phyloP scores from a whole-genome alignment of 2,329 filamentous ascomycete genomes.

The Bipolaris cookei region DNA sequence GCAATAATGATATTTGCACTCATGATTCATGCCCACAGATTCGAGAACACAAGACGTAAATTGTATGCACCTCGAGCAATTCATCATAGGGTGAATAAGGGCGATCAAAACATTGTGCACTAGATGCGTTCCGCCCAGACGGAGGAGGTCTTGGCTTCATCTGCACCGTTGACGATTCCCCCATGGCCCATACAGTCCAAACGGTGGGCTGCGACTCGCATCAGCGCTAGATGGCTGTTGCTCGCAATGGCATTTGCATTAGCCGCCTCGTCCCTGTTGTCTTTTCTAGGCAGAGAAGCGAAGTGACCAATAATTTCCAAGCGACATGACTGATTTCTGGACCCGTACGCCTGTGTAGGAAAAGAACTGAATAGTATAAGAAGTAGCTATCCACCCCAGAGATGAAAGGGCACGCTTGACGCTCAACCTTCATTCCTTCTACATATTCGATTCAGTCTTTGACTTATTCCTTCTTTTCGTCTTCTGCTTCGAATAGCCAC shows the following conservation, averaged over 20 bases:
- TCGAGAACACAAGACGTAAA: not conserved
- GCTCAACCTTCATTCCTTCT: constrained; percentile 35
- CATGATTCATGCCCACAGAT: constrained; percentile 11
- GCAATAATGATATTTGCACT: not conserved
- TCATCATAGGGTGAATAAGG: constrained; percentile 7
- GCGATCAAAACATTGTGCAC: not conserved
- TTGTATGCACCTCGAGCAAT: constrained; percentile 12
- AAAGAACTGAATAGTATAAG: constrained; percentile 28
- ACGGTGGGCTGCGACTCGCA: constrained; percentile 22
- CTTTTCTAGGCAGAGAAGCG: not conserved
- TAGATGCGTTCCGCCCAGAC: not conserved
- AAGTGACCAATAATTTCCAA: not conserved
- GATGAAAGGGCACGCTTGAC: constrained; percentile 38
- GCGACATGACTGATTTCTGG: not conserved
- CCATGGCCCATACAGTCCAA: constrained; percentile 25
- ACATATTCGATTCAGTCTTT: constrained; percentile 24
- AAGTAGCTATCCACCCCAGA: constrained; percentile 10
- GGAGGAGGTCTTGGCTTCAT: constrained; percentile 4
- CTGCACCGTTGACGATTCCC: constrained; percentile 13
- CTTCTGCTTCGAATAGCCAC: constrained; percentile 22
- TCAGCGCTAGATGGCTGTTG: constrained; percentile 16
- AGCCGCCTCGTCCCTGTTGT: not conserved
- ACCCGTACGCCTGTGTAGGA: not conserved
- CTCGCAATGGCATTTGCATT: constrained; percentile 19
- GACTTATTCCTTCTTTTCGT: constrained; percentile 24